Base-by-base conservation (phyloP, 148 eudicot species). In the Silene uniflora region DNA sequence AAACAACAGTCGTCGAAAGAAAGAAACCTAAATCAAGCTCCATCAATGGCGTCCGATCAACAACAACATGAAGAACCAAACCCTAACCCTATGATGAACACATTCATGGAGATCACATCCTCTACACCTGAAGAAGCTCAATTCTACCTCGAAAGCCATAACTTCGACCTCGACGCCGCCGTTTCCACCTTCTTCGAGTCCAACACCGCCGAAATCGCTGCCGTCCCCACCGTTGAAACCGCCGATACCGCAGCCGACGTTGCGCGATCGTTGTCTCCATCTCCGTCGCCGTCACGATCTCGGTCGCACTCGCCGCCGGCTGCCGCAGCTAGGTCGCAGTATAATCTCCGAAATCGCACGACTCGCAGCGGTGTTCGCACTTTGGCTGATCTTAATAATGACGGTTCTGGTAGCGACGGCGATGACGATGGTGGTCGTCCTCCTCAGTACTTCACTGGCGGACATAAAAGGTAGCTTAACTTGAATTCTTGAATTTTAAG, bases 121-220 rank as follows among this genome's bases (percentile, higher is more conserved):
- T 66, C 91, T 24, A 78, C 92, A 49, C 67, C 62, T 18, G 77
- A 81, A 35, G 91, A 89, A 77, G 96, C 96, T 24, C 82, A 77
- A 22, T 91, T 91, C 88, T 91, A 83, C 86, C 81, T 91, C 21
- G 96, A 91, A 78, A 80, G 86, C 76, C 96, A 91, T 85, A 84
- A 84, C 73, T 91, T 84, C 85, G 87, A 86, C 76, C 86, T 91
- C 79, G 96, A 91, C 72, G 78, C 91, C 72, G 96, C 96, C 78
- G 89, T 91, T 79, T 86, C 92, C 79, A 91, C 96, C 61, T 91
- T 86, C 85, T 77, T 89, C 79, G 96, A 91, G 47, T 82, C 91
- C 77, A 58, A 85, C 80, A 5, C 78, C 77, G 29, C 82, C 63
- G 35, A 72, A 68, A 46, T 70, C 73, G 14, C 65, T 7, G 66